Conservation (phyloP, 1,139 yeast genomes). For the Saccharomyces hybrid region DNA sequence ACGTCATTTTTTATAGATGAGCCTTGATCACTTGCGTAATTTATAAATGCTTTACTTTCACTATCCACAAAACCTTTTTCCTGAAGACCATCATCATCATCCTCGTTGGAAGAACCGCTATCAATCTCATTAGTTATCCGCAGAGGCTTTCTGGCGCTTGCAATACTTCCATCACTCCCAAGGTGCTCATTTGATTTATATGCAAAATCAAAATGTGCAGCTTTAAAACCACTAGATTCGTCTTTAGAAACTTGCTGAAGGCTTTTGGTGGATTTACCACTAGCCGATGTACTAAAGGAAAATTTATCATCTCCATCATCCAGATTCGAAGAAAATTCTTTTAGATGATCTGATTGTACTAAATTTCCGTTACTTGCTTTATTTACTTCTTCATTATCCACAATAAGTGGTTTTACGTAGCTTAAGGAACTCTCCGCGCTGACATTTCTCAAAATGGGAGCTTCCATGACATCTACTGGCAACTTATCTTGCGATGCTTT, state of each 20-base stretch:
- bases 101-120: not conserved
- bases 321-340: slow-evolving; percentile 1
- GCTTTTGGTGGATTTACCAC: slow-evolving; percentile 15
- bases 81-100: not conserved
- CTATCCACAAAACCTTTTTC: not conserved
- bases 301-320: slow-evolving; percentile 14
- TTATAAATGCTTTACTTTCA: not conserved
- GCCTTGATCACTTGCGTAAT: not conserved
- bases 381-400: not conserved
- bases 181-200: slow-evolving; percentile 2
- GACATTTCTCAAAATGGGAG: not conserved
- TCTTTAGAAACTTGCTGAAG: slow-evolving; percentile 15
- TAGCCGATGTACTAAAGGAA: slow-evolving; percentile 20
- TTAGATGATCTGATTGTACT: not conserved
- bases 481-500: not conserved
- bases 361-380: not conserved
- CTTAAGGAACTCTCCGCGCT: slow-evolving; percentile 10
- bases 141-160: not conserved
- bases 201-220: slow-evolving; percentile 7
- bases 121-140: not conserved
- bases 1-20: not conserved
- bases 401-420: slow-evolving; percentile 14
- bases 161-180: slow-evolving; percentile 1
- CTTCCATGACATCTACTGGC: slow-evolving; percentile 1
- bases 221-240: slow-evolving; percentile 1